Conservation (phyloP, 2,329 filamentous ascomycete genomes). For the Sclerotinia spermophila region DNA sequence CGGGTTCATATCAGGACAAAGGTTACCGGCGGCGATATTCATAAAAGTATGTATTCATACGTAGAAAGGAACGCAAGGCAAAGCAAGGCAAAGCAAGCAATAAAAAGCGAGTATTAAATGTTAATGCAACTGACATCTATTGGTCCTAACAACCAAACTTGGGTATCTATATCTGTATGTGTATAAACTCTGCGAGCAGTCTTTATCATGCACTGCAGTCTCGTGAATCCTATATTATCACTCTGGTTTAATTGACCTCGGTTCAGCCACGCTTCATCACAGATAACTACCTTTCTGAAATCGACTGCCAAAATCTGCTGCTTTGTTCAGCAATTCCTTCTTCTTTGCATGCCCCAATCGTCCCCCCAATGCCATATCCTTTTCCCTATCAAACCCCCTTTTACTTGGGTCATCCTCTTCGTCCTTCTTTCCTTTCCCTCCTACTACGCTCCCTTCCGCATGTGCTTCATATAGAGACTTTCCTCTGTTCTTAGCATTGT, state of each 20-base stretch:
- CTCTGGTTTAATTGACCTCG: not conserved
- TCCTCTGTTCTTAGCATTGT: slow-evolving; percentile 53
- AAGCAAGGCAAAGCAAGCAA: not conserved
- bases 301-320: slow-evolving; percentile 66
- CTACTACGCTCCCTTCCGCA: slow-evolving; percentile 40
- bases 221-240: not conserved
- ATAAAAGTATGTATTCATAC: not conserved
- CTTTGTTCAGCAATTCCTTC: slow-evolving; percentile 73
- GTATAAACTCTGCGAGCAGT: not conserved
- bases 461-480: slow-evolving; percentile 55
- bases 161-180: not conserved
- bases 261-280: slow-evolving; percentile 36
- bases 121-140: not conserved
- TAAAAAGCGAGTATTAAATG: not conserved
- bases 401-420: slow-evolving; percentile 89
- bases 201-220: not conserved
- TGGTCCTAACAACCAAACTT: not conserved
- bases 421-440: slow-evolving; percentile 27
- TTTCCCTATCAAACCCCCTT: slow-evolving; percentile 84
- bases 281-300: slow-evolving; percentile 48
- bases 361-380: slow-evolving; percentile 80
- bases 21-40: not conserved
- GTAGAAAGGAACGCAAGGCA: not conserved
- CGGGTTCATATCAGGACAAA: not conserved
- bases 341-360: slow-evolving; percentile 70